Conservation (phyloP, 192 early-diverging fungal species). For the Rhizoclosmatium globosum region DNA sequence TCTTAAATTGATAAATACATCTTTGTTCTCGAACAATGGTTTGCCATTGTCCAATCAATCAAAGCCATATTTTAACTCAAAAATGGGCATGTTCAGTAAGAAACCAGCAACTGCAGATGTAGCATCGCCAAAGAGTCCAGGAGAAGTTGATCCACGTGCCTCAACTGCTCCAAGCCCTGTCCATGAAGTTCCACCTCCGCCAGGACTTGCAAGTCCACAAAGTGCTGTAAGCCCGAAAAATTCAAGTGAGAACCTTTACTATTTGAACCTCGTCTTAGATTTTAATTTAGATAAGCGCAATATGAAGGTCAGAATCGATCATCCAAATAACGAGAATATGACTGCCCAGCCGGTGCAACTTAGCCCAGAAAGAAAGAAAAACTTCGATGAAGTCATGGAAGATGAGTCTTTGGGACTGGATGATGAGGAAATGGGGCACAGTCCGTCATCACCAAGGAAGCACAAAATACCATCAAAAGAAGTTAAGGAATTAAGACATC, state of each 20-base stretch:
- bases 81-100: slow-evolving; percentile 20
- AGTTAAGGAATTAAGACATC: slow-evolving; percentile 8
- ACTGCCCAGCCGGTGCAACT: neutral
- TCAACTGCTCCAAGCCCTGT: neutral
- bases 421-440: slow-evolving; percentile 17
- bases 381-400: slow-evolving; percentile 6
- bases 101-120: slow-evolving; percentile 12
- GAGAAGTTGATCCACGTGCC: neutral
- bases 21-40: slow-evolving; percentile 10
- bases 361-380: neutral
- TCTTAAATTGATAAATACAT: neutral
- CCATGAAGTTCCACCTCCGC: neutral
- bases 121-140: neutral
- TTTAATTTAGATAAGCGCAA: neutral
- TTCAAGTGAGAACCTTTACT: too few species aligned
- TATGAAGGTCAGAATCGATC: neutral
- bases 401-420: neutral
- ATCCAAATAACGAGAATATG: neutral
- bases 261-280: too few species aligned
- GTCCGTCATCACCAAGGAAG: neutral
- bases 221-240: too few species aligned
- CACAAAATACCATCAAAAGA: neutral
- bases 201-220: neutral
- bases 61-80: neutral
- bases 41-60: neutral